Percentiles rank a stretch among this genome's conserved stretches.
Evolutionary conservation across 1,284 basidiomycete genomes (phyloP).

Genomic region (Sporisorium reilianum): DNA sequence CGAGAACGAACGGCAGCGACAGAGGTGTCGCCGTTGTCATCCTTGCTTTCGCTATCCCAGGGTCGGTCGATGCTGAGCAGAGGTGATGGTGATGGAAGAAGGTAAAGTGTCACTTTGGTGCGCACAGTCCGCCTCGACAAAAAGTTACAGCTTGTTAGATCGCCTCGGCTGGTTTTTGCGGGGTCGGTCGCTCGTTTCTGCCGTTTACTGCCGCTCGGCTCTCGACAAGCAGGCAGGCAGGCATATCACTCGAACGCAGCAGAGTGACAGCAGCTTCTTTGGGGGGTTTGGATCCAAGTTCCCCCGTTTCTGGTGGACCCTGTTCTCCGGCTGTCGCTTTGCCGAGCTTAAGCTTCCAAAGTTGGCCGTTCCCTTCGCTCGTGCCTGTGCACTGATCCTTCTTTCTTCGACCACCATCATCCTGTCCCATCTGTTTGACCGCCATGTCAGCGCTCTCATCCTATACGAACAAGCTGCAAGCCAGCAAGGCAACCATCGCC

Average conservation of each 20-base stretch:
- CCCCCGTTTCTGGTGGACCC: constrained; percentile 9
- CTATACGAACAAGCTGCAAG: constrained; percentile 22
- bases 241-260: too few relatives aligned
- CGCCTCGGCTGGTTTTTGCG: too few relatives aligned
- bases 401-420: constrained; percentile 6
- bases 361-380: background rate
- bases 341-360: constrained; percentile 2
- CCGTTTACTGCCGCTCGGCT: constrained; percentile 1
- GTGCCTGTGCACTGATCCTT: too few relatives aligned
- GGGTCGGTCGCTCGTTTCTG: background rate
- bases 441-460: constrained; percentile 27
- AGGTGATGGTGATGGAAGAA: background rate
- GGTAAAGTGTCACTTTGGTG: constrained; percentile 14
- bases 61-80: background rate
- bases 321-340: constrained; percentile 4
- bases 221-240: too few relatives aligned
- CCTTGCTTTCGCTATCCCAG: background rate
- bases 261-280: too few relatives aligned
- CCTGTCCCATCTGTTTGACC: background rate
- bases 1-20: constrained; percentile 32
- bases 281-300: too few relatives aligned
- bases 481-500: constrained; percentile 28
- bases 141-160: constrained; percentile 6
- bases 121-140: constrained; percentile 15
- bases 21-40: constrained; percentile 39